Percentiles rank a stretch among this genome's conserved stretches.
Conservation (phyloP, 768 basidiomycete genomes). For the Phanerochaete carnosa region DNA sequence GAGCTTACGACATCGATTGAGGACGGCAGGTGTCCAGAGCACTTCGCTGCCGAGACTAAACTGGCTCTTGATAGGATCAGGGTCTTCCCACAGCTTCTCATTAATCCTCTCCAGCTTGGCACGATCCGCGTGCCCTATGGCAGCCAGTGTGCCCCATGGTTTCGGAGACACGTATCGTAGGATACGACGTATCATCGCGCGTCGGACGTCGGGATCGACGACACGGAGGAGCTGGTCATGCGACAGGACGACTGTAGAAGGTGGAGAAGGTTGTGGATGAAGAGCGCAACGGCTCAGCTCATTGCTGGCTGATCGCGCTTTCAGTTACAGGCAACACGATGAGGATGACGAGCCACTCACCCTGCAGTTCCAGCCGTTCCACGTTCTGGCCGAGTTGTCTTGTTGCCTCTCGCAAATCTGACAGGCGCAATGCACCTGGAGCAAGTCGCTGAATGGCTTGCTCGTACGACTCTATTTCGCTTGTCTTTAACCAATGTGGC, state of each 20-base stretch:
- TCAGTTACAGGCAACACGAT: background rate
- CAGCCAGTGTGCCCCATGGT: conserved; percentile 71
- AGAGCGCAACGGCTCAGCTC: conserved; percentile 13
- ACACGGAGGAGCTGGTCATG: conserved; percentile 8
- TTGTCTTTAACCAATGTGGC: background rate
- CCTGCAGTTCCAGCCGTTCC: conserved; percentile 3
- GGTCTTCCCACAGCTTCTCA: conserved; percentile 43
- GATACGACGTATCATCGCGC: conserved; percentile 34
- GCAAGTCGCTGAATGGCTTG: background rate
- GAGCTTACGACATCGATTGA: conserved; percentile 18
- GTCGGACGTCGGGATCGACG: conserved; percentile 17
- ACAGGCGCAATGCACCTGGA: background rate
- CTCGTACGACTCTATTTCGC: background rate
- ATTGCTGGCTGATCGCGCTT: conserved; percentile 13
- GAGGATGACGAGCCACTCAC: background rate
- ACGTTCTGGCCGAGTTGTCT: background rate
- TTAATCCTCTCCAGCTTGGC: conserved; percentile 46
- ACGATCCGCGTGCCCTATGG: conserved; percentile 61
- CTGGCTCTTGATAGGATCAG: conserved; percentile 16
- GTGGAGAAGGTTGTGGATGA: conserved; percentile 16
- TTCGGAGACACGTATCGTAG: conserved; percentile 69
- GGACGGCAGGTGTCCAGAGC: conserved; percentile 54
- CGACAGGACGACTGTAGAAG: conserved; percentile 29
- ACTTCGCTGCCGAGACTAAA: conserved; percentile 64
- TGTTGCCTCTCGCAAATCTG: background rate